Evolutionary conservation across 1,284 basidiomycete genomes (phyloP).

Genomic region (Ganoderma boninense): DNA sequence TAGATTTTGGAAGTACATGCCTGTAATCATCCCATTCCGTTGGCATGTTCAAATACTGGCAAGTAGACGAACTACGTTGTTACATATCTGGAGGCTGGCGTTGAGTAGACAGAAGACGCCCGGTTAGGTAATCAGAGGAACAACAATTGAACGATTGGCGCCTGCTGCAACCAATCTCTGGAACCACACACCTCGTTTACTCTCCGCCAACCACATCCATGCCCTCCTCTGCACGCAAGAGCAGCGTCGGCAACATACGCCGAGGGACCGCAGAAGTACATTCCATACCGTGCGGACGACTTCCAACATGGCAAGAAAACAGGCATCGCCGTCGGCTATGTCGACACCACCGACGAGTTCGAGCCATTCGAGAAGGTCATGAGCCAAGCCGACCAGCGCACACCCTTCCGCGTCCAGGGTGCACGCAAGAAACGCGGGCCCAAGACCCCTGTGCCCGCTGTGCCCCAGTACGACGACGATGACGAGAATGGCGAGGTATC

Average conservation of each 20-base stretch:
- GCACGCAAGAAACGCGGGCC: constrained; percentile 51
- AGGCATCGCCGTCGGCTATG: constrained; percentile 69
- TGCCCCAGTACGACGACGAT: constrained; percentile 39
- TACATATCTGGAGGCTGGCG: background rate
- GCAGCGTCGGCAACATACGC: constrained; percentile 41
- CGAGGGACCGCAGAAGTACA: constrained; percentile 59
- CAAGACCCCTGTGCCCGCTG: constrained; percentile 39
- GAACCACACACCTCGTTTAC: background rate
- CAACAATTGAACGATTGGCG: constrained; percentile 23
- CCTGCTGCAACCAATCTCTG: background rate
- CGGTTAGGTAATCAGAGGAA: constrained; percentile 17
- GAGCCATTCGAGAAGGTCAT: constrained; percentile 84
- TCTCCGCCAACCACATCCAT: constrained; percentile 30
- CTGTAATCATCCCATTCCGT: too few species aligned
- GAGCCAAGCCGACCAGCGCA: constrained; percentile 69
- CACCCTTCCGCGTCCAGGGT: constrained; percentile 58
- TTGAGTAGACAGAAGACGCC: constrained; percentile 6
- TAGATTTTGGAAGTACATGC: too few species aligned
- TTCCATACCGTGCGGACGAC: constrained; percentile 80
- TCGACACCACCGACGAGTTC: constrained; percentile 83
- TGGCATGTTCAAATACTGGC: too few species aligned
- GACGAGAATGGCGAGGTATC: constrained; percentile 76
- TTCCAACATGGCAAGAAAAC: constrained; percentile 80
- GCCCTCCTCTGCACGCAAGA: constrained; percentile 47
- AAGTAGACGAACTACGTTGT: too few species aligned